Base-by-base conservation (phyloP, 148 eudicot genomes). In the Cornus controversa region DNA sequence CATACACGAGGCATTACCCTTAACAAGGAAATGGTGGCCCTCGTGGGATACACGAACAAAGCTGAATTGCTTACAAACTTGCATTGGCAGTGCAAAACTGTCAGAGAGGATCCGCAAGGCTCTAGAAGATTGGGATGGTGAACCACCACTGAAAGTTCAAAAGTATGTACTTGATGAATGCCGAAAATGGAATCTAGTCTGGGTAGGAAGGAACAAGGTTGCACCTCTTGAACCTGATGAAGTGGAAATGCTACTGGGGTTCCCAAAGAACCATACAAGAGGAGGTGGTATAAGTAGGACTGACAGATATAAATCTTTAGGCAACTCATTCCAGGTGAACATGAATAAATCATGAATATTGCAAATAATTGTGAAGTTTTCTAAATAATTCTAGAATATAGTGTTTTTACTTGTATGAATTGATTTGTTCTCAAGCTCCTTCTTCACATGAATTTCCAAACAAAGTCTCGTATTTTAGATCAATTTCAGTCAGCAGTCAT, bases 281-380 rank as follows among this genome's bases (percentile, higher is more conserved):
- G 98, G 98, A 54, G 98, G 98, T 65, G 99, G 99, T 27, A 89
- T 91, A 31, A 96, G 98, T 20, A 80, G 98, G 79, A 96, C 99
- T 0, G 99, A 93, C 27, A 67, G 98, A 69, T 91, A 87, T 78
- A 93, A 96, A 28, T 96, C 99, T 14, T 88, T 96, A 3, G 99
- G 99, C 10, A 96, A 96, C 75, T 96, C 98, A 8, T 96, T 93
- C 66, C 98, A 96, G 93, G 99, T 91, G 67, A 81, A 78, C 77
- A 66, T n/a, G 64, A 58, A 58, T 22, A 58, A 22, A 58, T 58
- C 24, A 58, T 18, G 8, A 18, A 18, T 58, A 6, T 58, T 58
- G 64, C n/a, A 58, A 58, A 18, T 22, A 58, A 0, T n/a, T n/a
- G 5, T 20, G 23, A 58, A 16, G 10, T 58, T 58, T 18, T 20